Evolutionary conservation across 2,329 filamentous ascomycete species (phyloP).

Genomic region (Fusarium aywerte): DNA sequence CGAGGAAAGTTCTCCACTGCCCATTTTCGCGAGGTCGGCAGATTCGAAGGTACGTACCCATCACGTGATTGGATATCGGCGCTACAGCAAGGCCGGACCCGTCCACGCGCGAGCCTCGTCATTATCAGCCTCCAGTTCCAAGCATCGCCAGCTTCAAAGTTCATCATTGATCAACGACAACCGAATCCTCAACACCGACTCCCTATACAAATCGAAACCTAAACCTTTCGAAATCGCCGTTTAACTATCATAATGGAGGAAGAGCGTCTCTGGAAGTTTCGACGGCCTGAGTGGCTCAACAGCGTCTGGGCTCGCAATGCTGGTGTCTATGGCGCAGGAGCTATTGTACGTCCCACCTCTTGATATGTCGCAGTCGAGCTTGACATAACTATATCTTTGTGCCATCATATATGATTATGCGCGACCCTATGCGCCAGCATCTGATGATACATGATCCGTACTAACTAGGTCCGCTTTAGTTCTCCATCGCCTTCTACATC

Average conservation of each 20-base stretch:
- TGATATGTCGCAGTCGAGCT: background rate
- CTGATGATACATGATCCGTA: background rate
- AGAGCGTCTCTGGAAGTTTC: slow-evolving; percentile 74
- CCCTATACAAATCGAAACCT: background rate
- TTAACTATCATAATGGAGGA: slow-evolving; percentile 63
- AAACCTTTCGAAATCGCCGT: background rate
- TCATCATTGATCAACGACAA: slow-evolving; percentile 18
- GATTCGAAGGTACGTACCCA: background rate
- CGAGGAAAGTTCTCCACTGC: slow-evolving; percentile 10
- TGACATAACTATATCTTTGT: background rate
- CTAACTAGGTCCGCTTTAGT: slow-evolving; percentile 53
- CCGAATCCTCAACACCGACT: background rate
- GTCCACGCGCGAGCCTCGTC: slow-evolving; percentile 44
- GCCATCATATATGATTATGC: background rate
- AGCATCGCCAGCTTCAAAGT: slow-evolving; percentile 31
- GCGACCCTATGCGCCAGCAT: background rate
- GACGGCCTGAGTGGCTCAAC: slow-evolving; percentile 73
- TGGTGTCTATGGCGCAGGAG: slow-evolving; percentile 71
- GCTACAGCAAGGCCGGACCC: slow-evolving; percentile 30
- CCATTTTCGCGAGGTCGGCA: background rate
- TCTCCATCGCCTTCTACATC: slow-evolving; percentile 75
- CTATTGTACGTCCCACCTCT: slow-evolving; percentile 62
- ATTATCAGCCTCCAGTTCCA: slow-evolving; percentile 40
- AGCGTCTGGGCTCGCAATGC: slow-evolving; percentile 71
- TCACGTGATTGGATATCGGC: slow-evolving; percentile 35